These are phyloP conservation scores for Klebsormidium nitens DNA, from an alignment of 139 green algal genomes.

Conservation along the genomic window DNA sequence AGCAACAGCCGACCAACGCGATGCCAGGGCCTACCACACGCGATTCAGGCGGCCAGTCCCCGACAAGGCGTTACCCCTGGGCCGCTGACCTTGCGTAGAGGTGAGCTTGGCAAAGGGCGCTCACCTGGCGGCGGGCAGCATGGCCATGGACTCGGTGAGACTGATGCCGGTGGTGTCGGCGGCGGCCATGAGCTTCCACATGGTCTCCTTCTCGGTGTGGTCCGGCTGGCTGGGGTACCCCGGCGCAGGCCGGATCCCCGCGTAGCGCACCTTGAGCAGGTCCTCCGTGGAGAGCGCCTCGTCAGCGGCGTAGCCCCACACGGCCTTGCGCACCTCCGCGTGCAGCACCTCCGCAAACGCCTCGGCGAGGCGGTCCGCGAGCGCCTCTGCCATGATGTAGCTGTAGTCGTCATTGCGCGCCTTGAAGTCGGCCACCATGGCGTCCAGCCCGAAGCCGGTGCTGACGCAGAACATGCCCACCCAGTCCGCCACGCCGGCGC, in stretches of 20 bases:
- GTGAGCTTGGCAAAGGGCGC: too few relatives aligned
- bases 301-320: conserved; percentile 90
- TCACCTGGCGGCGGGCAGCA: conserved; percentile 90
- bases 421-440: conserved; percentile 72
- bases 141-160: conserved; percentile 93
- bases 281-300: conserved; percentile 82
- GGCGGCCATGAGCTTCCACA: conserved; percentile 90
- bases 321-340: conserved; percentile 72
- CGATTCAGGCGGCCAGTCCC: too few relatives aligned
- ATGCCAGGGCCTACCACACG: too few relatives aligned
- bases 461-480: conserved; percentile 84
- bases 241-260: conserved; percentile 89
- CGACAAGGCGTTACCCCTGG: too few relatives aligned
- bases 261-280: conserved; percentile 98
- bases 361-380: conserved; percentile 95
- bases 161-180: conserved; percentile 71
- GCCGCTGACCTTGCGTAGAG: too few relatives aligned
- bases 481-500: conserved; percentile 81
- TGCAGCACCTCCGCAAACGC: conserved; percentile 95
- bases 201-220: conserved; percentile 95
- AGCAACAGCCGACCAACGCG: too few relatives aligned
- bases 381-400: conserved; percentile 98
- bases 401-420: conserved; percentile 52
- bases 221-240: conserved; percentile 98
- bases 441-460: conserved; percentile 82